These are phyloP conservation scores for Hypsizygus ulmarius DNA, from an alignment of 1,284 basidiomycete genomes.

Conservation along the genomic window DNA sequence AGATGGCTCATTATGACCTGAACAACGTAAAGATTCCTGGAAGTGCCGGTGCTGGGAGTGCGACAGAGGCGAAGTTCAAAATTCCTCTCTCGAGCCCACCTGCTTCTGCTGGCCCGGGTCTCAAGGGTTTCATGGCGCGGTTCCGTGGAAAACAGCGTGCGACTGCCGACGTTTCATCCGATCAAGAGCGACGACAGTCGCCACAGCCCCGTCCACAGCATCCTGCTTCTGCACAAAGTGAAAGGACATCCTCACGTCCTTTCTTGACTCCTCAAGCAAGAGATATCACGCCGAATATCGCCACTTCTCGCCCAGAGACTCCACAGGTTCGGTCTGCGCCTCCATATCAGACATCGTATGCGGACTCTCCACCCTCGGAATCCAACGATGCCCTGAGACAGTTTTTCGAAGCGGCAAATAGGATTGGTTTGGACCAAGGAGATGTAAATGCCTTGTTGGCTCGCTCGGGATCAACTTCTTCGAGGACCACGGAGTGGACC, in stretches of 20 bases:
- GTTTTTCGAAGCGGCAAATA: conserved; percentile 70
- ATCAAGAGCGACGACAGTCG: conserved; percentile 22
- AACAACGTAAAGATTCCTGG: conserved; percentile 36
- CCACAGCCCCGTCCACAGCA: conserved; percentile 23
- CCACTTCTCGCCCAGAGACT: conserved; percentile 23
- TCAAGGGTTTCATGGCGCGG: conserved; percentile 77
- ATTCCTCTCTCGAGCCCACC: conserved; percentile 55
- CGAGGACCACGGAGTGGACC: conserved; percentile 45
- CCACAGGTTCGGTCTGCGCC: conserved; percentile 19
- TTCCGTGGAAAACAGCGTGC: conserved; percentile 64
- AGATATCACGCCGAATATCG: conserved; percentile 11
- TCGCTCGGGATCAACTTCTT: conserved; percentile 65
- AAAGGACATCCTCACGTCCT: conserved; percentile 18
- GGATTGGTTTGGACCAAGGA: conserved; percentile 68
- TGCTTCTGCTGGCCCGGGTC: conserved; percentile 65
- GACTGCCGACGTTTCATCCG: conserved; percentile 29
- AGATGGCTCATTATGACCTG: conserved; percentile 39
- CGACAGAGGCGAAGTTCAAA: conserved; percentile 54
- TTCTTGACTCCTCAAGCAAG: conserved; percentile 11
- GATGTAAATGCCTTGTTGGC: conserved; percentile 67
- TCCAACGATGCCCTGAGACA: conserved; percentile 53
- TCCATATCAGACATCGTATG: conserved; percentile 17
- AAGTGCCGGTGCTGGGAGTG: conserved; percentile 38
- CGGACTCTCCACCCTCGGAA: conserved; percentile 12
- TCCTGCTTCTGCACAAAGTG: conserved; percentile 16